Conservation (phyloP, 1,284 basidiomycete genomes). For the Trichosporon coremiiforme region DNA sequence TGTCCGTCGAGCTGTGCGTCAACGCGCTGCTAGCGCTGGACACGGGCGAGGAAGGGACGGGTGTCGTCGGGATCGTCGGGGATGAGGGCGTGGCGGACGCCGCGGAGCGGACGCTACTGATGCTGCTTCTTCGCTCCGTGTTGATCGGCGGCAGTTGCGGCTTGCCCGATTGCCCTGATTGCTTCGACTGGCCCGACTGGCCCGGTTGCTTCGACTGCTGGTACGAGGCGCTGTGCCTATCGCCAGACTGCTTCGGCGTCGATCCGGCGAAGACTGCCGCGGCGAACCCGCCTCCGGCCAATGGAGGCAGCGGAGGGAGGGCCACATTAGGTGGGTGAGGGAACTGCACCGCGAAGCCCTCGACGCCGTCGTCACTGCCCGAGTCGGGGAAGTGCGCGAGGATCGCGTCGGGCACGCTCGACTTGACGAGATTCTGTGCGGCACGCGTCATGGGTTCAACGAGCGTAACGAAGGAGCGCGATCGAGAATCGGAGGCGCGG, state of each 20-base stretch:
- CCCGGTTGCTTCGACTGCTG: background rate
- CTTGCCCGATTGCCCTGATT: background rate
- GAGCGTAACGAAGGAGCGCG: background rate
- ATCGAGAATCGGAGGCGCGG: background rate
- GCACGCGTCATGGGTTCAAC: background rate
- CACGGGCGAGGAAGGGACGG: background rate
- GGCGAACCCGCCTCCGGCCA: background rate
- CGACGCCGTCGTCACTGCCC: background rate
- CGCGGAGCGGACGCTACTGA: background rate
- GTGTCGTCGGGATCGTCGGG: background rate
- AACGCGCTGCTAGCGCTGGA: background rate
- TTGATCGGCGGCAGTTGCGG: background rate
- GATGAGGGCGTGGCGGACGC: background rate
- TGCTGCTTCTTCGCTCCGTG: background rate
- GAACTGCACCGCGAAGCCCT: background rate
- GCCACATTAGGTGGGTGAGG: background rate
- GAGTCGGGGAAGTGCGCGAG: background rate
- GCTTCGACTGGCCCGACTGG: background rate
- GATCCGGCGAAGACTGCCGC: background rate
- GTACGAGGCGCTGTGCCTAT: background rate
- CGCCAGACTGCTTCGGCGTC: background rate
- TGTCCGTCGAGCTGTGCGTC: background rate
- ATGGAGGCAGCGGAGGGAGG: background rate
- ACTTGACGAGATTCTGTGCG: background rate
- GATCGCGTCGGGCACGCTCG: background rate